These are phyloP conservation scores for Cryphonectria naterciae DNA, from an alignment of 2,329 filamentous ascomycete genomes.

Conservation along the genomic window DNA sequence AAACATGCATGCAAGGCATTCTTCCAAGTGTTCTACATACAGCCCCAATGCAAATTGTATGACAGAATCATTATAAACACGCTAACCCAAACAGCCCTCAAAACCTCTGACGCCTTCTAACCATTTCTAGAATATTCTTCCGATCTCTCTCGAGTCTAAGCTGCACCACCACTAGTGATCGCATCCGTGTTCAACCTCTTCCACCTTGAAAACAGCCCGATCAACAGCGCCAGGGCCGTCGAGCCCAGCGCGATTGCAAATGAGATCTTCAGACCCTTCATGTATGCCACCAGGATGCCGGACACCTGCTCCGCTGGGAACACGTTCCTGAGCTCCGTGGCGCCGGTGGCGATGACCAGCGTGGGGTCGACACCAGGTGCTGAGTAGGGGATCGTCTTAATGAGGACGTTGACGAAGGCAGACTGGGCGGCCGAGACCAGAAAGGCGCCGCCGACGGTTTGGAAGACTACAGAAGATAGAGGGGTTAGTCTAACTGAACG, in stretches of 20 bases:
- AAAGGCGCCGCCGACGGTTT: slow-evolving; percentile 53
- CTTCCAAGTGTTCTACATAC: not conserved
- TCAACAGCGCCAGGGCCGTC: slow-evolving; percentile 12
- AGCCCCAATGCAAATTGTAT: not conserved
- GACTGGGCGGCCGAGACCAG: slow-evolving; percentile 49
- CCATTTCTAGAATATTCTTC: not conserved
- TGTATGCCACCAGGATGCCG: slow-evolving; percentile 61
- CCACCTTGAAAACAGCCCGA: slow-evolving; percentile 21
- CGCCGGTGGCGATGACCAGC: slow-evolving; percentile 41
- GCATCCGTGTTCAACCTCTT: slow-evolving; percentile 24
- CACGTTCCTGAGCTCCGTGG: slow-evolving; percentile 54
- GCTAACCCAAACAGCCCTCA: not conserved
- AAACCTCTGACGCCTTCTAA: not conserved
- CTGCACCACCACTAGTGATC: slow-evolving; percentile 15
- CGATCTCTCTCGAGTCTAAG: not conserved
- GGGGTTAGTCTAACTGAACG: slow-evolving; percentile 17
- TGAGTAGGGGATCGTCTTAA: slow-evolving; percentile 33
- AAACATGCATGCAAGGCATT: not conserved
- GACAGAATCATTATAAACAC: not conserved
- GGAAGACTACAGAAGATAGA: slow-evolving; percentile 39
- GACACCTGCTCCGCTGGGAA: slow-evolving; percentile 50
- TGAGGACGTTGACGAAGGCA: slow-evolving; percentile 44
- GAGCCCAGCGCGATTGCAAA: slow-evolving; percentile 20
- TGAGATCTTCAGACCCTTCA: slow-evolving; percentile 32
- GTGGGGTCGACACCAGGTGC: slow-evolving; percentile 38